These are phyloP conservation scores for Somion occarium DNA, from an alignment of 1,284 basidiomycete genomes.

Conservation along the genomic window DNA sequence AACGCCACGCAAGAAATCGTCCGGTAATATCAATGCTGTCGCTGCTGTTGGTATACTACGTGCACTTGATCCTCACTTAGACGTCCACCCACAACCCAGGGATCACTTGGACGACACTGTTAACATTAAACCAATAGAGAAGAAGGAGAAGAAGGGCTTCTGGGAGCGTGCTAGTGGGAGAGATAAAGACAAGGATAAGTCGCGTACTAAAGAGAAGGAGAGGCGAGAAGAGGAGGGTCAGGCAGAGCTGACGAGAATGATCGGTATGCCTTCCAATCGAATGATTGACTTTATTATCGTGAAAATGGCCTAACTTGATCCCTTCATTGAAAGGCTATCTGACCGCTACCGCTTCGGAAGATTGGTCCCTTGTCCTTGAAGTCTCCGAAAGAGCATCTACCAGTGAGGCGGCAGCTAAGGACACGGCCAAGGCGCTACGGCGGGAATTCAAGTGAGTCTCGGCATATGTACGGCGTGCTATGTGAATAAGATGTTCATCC, in stretches of 20 bases:
- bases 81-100: conserved; percentile 15
- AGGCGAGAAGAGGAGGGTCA: conserved; percentile 38
- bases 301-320: too few relatives aligned
- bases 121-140: conserved; percentile 24
- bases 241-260: conserved; percentile 61
- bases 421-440: conserved; percentile 66
- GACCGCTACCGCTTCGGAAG: conserved; percentile 70
- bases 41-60: conserved; percentile 52
- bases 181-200: conserved; percentile 14
- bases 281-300: not conserved
- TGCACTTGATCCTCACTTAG: conserved; percentile 50
- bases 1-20: conserved; percentile 29
- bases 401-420: conserved; percentile 65
- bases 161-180: conserved; percentile 42
- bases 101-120: not conserved
- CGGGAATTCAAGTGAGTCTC: conserved; percentile 68
- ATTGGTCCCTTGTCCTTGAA: conserved; percentile 74
- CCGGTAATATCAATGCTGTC: conserved; percentile 19
- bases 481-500: not conserved
- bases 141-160: conserved; percentile 44
- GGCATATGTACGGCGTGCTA: not conserved
- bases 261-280: conserved; percentile 53
- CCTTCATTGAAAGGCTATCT: conserved; percentile 49
- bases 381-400: conserved; percentile 71
- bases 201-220: conserved; percentile 16